These are phyloP conservation scores for Sarocladium oryzae DNA, from an alignment of 2,329 filamentous ascomycete genomes.

Conservation along the genomic window DNA sequence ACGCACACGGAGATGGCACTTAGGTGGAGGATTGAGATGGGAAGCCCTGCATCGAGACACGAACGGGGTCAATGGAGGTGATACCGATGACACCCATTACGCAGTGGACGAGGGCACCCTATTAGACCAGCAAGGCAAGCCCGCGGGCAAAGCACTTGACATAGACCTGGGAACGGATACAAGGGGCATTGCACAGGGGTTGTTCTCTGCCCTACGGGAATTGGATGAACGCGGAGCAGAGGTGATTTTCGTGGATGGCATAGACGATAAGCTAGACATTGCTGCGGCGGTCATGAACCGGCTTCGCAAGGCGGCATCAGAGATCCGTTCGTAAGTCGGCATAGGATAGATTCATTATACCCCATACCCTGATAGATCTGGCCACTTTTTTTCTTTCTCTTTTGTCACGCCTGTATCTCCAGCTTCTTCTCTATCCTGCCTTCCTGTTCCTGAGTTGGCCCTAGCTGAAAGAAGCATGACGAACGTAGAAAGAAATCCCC, in stretches of 20 bases:
- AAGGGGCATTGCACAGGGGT: constrained; percentile 70
- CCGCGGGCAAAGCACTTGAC: constrained; percentile 50
- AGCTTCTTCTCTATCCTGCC: constrained; percentile 1
- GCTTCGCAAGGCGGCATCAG: constrained; percentile 68
- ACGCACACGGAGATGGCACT: constrained; percentile 48
- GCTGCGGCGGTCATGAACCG: constrained; percentile 84
- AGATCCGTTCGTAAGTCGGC: constrained; percentile 42
- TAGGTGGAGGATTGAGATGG: constrained; percentile 33
- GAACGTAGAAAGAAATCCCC: constrained; percentile 1
- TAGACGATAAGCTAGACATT: constrained; percentile 71
- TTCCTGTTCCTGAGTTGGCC: neutral
- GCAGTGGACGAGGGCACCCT: constrained; percentile 36
- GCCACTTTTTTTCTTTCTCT: neutral
- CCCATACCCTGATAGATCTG: constrained; percentile 6
- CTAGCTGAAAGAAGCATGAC: neutral
- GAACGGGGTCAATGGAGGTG: constrained; percentile 19
- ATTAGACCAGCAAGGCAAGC: constrained; percentile 23
- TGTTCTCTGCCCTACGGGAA: constrained; percentile 82
- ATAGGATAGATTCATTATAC: constrained; percentile 22
- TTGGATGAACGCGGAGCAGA: constrained; percentile 75
- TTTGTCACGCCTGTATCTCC: neutral
- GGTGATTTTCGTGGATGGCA: constrained; percentile 85
- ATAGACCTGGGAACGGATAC: constrained; percentile 66
- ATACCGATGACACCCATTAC: constrained; percentile 25
- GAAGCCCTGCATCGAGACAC: constrained; percentile 15